Conservation (phyloP, 495 filamentous ascomycete genomes). For the Thermothielavioides terrestris region DNA sequence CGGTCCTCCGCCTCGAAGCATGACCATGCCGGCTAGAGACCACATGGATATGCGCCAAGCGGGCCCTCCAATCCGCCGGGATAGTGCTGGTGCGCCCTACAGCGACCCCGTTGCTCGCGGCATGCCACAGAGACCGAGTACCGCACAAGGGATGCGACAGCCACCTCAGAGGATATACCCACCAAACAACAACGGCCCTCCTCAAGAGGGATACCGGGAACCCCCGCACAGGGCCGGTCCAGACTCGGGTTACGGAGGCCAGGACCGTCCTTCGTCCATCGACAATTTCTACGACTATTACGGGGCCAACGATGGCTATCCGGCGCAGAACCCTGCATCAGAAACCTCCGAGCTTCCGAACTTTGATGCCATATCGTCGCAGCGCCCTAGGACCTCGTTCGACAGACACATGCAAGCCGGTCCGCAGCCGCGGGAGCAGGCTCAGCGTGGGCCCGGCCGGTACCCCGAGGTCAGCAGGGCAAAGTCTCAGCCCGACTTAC, state of each 20-base stretch:
- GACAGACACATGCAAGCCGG: conserved; percentile 36
- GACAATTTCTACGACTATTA: conserved; percentile 54
- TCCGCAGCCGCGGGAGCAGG: conserved; percentile 24
- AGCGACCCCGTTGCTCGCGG: conserved; percentile 35
- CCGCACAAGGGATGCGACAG: conserved; percentile 40
- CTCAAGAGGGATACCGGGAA: conserved; percentile 22
- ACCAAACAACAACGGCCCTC: conserved; percentile 30
- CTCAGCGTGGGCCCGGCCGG: conserved; percentile 36
- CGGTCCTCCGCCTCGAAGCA: conserved; percentile 39
- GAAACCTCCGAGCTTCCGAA: conserved; percentile 58
- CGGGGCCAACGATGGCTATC: conserved; percentile 26
- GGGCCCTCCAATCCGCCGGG: conserved; percentile 26
- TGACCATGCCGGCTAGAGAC: conserved; percentile 46
- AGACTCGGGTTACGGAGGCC: conserved; percentile 20
- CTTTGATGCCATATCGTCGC: conserved; percentile 56
- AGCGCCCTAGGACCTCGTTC: conserved; percentile 39
- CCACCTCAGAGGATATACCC: conserved; percentile 39
- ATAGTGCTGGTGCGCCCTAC: conserved; percentile 35
- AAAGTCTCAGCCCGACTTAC: conserved; percentile 61
- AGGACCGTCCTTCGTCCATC: conserved; percentile 29
- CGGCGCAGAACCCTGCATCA: conserved; percentile 22
- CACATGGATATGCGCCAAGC: conserved; percentile 29
- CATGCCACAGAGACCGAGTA: conserved; percentile 36
- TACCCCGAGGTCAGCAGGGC: conserved; percentile 43
- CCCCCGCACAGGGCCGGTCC: conserved; percentile 15